Conservation (phyloP, 1,284 basidiomycete species). For the Apiotrichum montevideense region DNA sequence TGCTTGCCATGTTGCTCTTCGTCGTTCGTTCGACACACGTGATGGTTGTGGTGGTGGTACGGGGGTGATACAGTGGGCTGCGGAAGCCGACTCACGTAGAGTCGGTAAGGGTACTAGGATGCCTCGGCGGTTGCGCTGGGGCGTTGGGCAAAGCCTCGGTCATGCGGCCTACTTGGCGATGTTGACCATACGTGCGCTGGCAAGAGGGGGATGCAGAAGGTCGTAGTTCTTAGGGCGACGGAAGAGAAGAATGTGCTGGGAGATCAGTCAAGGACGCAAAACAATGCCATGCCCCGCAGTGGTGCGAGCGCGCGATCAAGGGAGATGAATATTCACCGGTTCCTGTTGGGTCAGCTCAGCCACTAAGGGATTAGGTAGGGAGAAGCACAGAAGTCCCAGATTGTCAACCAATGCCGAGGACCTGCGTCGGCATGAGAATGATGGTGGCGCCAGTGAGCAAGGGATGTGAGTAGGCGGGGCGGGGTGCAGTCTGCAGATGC, state of each 20-base stretch:
- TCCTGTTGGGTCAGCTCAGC: constrained; percentile 18
- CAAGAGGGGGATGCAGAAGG: constrained; percentile 32
- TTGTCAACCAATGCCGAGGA: too few species aligned
- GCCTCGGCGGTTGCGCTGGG: too few species aligned
- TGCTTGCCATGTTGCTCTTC: too few species aligned
- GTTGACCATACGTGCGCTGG: constrained; percentile 25
- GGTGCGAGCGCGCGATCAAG: background rate
- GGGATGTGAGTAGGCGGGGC: too few species aligned
- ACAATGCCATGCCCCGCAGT: background rate
- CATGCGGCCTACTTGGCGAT: constrained; percentile 9
- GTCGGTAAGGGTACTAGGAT: too few species aligned
- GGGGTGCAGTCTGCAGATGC: background rate
- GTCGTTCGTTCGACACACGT: too few species aligned
- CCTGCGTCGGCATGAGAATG: too few species aligned
- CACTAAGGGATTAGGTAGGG: too few species aligned
- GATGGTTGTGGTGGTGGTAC: too few species aligned
- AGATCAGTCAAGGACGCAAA: background rate
- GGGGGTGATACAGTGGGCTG: too few species aligned
- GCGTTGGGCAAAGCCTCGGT: background rate
- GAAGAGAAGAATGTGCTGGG: constrained; percentile 43
- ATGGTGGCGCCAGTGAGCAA: too few species aligned
- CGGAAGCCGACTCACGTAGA: too few species aligned
- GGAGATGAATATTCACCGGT: constrained; percentile 22
- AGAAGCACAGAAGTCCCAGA: background rate
- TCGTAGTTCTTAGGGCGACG: constrained; percentile 44